Evolutionary conservation across 176 grass and related monocot genomes (phyloP), one percentile per base, ranked within the genome.

Genomic region (Ampelocalamus luodianensis): DNA sequence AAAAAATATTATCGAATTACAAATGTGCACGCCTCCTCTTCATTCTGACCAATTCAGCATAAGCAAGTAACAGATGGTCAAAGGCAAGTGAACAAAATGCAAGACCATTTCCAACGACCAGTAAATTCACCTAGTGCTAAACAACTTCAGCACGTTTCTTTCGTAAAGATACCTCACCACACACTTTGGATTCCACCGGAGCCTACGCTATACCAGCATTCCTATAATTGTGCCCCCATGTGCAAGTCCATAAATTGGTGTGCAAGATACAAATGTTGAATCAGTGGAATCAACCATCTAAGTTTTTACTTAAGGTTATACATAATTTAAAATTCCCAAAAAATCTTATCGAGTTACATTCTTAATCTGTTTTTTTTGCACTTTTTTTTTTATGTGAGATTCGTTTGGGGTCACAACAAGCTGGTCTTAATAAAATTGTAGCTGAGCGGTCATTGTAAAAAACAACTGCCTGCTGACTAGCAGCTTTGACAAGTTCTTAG

Each of bases 11-110:
- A 24, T 49, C 12, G 24, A 68, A 67, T 24, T 2, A 68, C 14
- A 32, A 34, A 34, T 34, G 32, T 3, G 32, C 32, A 34, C 32
- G 24, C 45, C 45, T 42, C 55, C 32, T 22, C 6, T 18, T 77
- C 20, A 37, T 23, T 85, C 37, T 51, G 77, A 76, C 65, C 72
- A 55, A 37, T 55, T 77, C 78, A 65, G 66, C 45, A 77, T 46
- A 72, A 72, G 14, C 24, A 65, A 65, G 3, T 44, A 13, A 32
- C 4, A 55, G 0, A 32, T 74, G 5, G 66, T 22, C 50, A 29
- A 72, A 38, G 43, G 34, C 24, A 78, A 54, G 74, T 48, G 76
- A 68, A 46, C 45, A 72, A 50, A 49, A 65, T 44, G 3, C 48
- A 70, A 69, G 34, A 81, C 38, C 50, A 82, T 71, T 44, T 71